Evolutionary conservation across 2,329 filamentous ascomycete genomes (phyloP), one percentile per base, ranked within the genome.

Genomic region (Trichoderma arundinaceum): DNA sequence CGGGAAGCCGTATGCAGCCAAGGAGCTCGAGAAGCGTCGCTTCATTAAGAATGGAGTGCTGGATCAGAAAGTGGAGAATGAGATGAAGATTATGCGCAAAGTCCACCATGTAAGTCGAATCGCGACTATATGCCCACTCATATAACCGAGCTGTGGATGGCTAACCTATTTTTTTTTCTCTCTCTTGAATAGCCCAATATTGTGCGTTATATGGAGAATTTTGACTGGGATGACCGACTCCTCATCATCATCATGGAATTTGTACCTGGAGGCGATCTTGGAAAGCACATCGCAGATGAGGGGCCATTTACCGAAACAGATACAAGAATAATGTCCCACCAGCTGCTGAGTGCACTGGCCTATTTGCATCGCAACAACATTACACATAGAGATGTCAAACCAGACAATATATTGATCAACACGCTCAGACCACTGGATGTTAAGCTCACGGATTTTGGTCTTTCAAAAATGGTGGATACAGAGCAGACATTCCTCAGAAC

Each of bases 221-320:
- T 95, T 70, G 93, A 97, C 69, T 89, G 91, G 81, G 87, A 89
- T 51, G 84, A 91, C 44, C 83, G 93, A 74, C 84, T 97, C 4
- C 94, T 97, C 75, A 97, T 99, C 76, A 94, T 98, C 75, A 90
- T 97, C 76, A 99, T 99, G 95, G 95, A 99, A 74, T 97, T 86
- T 71, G 87, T 98, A 13, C 86, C 88, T 7, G 85, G 86, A 35
- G 95, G 95, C 51, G 94, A 99, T 75, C 81, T 99, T 12, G 92
- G 92, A 62, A 88, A 87, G 54, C 87, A 91, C 69, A 83, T 98
- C 35, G 79, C 80, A 19, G 82, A 86, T 10, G 77, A 86, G 35
- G 86, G 87, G 0, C 78, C 82, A 0, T 84, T 98, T 58, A 78
- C 82, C 0, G 94, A 98, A 74, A 71, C 77, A 0, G 81, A 89